Base-by-base conservation (phyloP, 202 grass and related monocot species). In the Brachypodium distachyon region DNA sequence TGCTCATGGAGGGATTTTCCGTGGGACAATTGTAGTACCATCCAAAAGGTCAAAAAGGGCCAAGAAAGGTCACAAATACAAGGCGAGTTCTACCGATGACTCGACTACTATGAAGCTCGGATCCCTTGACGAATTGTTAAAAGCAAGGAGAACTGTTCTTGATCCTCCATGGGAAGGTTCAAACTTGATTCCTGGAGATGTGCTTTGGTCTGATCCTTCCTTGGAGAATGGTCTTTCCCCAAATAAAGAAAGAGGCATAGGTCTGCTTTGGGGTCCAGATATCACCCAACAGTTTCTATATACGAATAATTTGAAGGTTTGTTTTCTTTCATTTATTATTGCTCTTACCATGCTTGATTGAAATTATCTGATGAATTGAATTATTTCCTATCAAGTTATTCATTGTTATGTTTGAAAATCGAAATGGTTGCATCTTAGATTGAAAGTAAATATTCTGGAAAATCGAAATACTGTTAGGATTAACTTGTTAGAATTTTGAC, bases 111-210 rank as follows among this genome's bases (percentile, higher is more conserved):
- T 98, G 46, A 98, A 88, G 82, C 87, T 98, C 18, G 96, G 96
- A 85, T 98, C 87, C 18, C 77, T 98, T 18, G 96, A 94, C 5
- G 91, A 98, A 48, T 84, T 98, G 65, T 77, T 82, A 43, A 98
- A 86, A 53, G 89, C 96, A 47, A 95, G 96, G 74, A 93, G 96
- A 61, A 92, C 89, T 54, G 91, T 98, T 61, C 91, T 92, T 76
- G 91, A 98, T 50, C 91, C 96, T 25, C 91, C 89, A 27, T 98
- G 91, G 89, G 86, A 98, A 67, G 91, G 96, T 32, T 32, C 41
- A 55, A 98, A 98, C 73, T 87, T 98, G 49, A 98, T 98, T 55
- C 96, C 91, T 2, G 96, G 96, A 58, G 96, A 98, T 92, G 89
- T 98, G 43, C 89, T 98, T 9, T 98, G 96, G 96, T 98, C 96